A percentile compares a stretch with the other conserved stretches of the same genome.
phyloP scores from a whole-genome alignment of 192 early-diverging fungal species.

The Podila clonocystis region DNA sequence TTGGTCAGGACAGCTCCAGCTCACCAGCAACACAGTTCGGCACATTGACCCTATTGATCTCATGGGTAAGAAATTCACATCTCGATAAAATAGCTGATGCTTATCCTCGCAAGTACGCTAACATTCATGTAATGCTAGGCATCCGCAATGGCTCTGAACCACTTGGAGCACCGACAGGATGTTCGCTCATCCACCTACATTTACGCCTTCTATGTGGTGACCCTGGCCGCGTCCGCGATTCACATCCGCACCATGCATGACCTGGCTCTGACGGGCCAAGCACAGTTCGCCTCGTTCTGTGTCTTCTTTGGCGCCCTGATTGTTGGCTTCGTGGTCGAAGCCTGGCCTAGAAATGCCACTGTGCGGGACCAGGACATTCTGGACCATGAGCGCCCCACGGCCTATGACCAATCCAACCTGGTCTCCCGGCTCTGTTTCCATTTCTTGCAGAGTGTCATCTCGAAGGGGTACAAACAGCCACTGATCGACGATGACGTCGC shows the following conservation, averaged over 20 bases:
- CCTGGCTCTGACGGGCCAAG: background rate
- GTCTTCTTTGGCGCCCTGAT: slow-evolving; percentile 3
- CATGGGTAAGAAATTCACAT: slow-evolving; percentile 1
- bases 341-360: slow-evolving; percentile 3
- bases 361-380: background rate
- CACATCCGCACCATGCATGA: slow-evolving; percentile 6
- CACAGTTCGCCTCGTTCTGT: slow-evolving; percentile 6
- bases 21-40: background rate
- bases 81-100: no score
- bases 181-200: slow-evolving; percentile 1
- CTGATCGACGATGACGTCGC: slow-evolving; percentile 27
- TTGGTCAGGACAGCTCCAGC: background rate
- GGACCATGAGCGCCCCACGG: slow-evolving; percentile 19
- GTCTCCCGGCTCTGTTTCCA: slow-evolving; percentile 41
- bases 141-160: background rate
- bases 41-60: background rate
- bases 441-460: slow-evolving; percentile 38
- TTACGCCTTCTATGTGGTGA: background rate
- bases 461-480: slow-evolving; percentile 22
- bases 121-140: background rate
- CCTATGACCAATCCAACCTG: slow-evolving; percentile 46
- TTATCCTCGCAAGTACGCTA: background rate
- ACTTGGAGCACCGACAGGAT: background rate
- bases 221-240: slow-evolving; percentile 2
- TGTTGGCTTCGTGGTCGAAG: slow-evolving; percentile 6